Evolutionary conservation across 163 green algal species (phyloP).

Genomic region (Chloroidium sp.): DNA sequence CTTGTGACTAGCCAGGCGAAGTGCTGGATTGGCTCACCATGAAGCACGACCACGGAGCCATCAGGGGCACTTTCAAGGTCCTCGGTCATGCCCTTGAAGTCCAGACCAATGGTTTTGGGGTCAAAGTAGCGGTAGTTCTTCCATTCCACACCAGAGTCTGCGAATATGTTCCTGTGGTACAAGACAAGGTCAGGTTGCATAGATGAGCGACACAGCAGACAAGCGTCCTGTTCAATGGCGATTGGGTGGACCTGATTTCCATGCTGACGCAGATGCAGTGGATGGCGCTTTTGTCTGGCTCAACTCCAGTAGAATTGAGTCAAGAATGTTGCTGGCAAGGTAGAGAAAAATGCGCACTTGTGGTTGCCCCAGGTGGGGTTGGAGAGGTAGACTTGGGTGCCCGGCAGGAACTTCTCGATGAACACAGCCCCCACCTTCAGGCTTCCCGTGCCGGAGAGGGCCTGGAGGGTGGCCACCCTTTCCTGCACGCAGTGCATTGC

Average conservation of each 20-base stretch:
- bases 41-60: conserved; percentile 87
- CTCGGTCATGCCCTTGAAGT: conserved; percentile 88
- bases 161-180: conserved; percentile 94
- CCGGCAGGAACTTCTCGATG: conserved; percentile 75
- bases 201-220: not conserved
- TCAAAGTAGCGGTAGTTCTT: conserved; percentile 96
- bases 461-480: conserved; percentile 71
- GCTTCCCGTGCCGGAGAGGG: conserved; percentile 88
- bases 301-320: too few species aligned
- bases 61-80: conserved; percentile 80
- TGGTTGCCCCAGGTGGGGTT: conserved; percentile 91
- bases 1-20: too few species aligned
- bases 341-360: conserved; percentile 18
- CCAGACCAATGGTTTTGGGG: conserved; percentile 79
- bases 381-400: conserved; percentile 64
- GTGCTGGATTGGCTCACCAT: conserved; percentile 46
- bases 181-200: conserved; percentile 68
- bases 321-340: too few species aligned
- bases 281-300: not conserved
- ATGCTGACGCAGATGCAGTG: conserved; percentile 1
- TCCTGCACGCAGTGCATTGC: conserved; percentile 24
- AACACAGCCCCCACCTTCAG: conserved; percentile 88
- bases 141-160: conserved; percentile 77
- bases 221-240: too few species aligned
- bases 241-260: not conserved